A percentile compares a stretch with the other conserved stretches of the same genome.
Evolutionary conservation across 2,329 filamentous ascomycete species (phyloP).

Genomic region (Xylaria sp.): DNA sequence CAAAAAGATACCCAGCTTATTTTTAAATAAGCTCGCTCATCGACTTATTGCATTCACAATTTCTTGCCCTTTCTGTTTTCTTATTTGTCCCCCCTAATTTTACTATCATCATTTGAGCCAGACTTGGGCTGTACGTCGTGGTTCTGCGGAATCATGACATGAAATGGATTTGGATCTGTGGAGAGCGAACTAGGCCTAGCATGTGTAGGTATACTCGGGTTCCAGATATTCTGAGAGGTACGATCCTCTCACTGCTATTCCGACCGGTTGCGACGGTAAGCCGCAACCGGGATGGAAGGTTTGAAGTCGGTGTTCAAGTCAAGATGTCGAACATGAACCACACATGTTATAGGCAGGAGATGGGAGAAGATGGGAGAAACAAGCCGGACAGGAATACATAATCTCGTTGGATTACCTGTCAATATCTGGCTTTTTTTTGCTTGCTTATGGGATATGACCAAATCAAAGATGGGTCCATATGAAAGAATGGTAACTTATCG

Average conservation of each 20-base stretch:
- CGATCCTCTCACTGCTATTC: constrained; percentile 6
- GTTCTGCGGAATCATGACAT: constrained; percentile 24
- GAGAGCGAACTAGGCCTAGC: constrained; percentile 2
- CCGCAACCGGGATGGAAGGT: constrained; percentile 3
- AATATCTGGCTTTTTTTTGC: constrained; percentile 39
- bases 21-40: constrained; percentile 49
- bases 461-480: constrained; percentile 33
- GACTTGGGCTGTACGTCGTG: constrained; percentile 10
- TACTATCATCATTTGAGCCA: constrained; percentile 32
- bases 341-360: constrained; percentile 23
- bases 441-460: constrained; percentile 44
- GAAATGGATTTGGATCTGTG: constrained; percentile 28
- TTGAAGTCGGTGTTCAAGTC: constrained; percentile 14
- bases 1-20: constrained; percentile 52
- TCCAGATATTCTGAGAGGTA: constrained; percentile 18
- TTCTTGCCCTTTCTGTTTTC: constrained; percentile 33
- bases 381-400: constrained; percentile 37
- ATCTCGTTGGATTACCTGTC: constrained; percentile 32
- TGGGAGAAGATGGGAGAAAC: neutral
- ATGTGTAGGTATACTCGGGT: constrained; percentile 23
- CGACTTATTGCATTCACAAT: constrained; percentile 47
- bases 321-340: constrained; percentile 21
- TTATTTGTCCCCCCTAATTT: constrained; percentile 15
- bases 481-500: constrained; percentile 14
- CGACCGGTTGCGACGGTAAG: neutral